These are phyloP conservation scores for Ceratorhiza oryzae-sativae DNA, from an alignment of 1,284 basidiomycete genomes.

Conservation along the genomic window DNA sequence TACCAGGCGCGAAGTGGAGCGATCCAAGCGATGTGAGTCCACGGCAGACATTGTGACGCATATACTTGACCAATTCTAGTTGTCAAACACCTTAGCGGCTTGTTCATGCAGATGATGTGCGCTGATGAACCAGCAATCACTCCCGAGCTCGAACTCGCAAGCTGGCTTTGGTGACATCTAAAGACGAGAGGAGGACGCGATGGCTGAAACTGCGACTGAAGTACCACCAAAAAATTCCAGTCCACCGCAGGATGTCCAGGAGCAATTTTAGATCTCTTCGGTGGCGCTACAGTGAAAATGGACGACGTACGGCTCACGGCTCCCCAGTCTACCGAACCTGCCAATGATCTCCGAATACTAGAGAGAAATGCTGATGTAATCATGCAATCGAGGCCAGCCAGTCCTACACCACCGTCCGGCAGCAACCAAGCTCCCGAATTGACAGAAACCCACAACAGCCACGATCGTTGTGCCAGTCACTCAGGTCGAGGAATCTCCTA, in stretches of 20 bases:
- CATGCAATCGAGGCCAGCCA: conserved; percentile 60
- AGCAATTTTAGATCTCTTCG: not conserved
- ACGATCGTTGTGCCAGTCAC: not conserved
- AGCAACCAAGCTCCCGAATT: conserved; percentile 32
- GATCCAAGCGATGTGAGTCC: conserved; percentile 81
- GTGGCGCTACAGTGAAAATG: not conserved
- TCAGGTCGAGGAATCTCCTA: not conserved
- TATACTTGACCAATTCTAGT: conserved; percentile 57
- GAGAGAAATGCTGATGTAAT: conserved; percentile 79
- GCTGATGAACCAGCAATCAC: conserved; percentile 73
- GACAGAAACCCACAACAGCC: not conserved
- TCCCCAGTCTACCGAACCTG: not conserved
- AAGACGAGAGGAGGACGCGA: conserved; percentile 81
- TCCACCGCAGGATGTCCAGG: not conserved
- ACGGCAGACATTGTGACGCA: not conserved
- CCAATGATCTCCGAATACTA: conserved; percentile 49
- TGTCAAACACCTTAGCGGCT: conserved; percentile 74
- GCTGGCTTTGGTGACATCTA: conserved; percentile 88
- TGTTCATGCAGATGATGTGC: conserved; percentile 81
- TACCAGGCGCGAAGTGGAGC: conserved; percentile 76
- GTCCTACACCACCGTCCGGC: conserved; percentile 66
- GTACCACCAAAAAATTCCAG: not conserved
- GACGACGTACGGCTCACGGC: not conserved
- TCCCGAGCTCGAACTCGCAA: conserved; percentile 88
- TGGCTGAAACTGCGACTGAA: not conserved